Conservation (phyloP, 371 early-diverging fungal species). For the Mucor indicus region DNA sequence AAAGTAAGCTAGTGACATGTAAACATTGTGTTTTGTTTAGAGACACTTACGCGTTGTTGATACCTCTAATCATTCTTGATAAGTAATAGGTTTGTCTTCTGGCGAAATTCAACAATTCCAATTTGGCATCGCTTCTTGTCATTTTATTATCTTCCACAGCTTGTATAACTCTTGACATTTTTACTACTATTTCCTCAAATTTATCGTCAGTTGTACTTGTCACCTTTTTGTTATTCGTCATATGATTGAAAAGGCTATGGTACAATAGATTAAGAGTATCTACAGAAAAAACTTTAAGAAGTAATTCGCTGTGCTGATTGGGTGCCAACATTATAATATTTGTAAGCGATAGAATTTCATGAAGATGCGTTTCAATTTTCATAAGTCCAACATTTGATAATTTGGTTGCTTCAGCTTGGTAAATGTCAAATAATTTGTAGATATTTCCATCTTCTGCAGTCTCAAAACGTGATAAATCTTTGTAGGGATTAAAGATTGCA, state of each 20-base stretch:
- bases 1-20: constrained; percentile 4
- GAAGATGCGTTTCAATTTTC: constrained; percentile 7
- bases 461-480: constrained; percentile 11
- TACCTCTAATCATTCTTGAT: constrained; percentile 8
- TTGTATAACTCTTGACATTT: constrained; percentile 7
- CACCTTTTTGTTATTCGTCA: constrained; percentile 5
- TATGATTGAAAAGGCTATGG: constrained; percentile 7
- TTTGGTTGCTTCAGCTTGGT: constrained; percentile 12
- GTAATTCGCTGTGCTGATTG: constrained; percentile 6
- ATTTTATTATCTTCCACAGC: constrained; percentile 5
- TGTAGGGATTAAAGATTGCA: constrained; percentile 7
- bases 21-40: constrained; percentile 7
- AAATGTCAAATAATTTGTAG: constrained; percentile 13
- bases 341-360: constrained; percentile 3
- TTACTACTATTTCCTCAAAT: constrained; percentile 1
- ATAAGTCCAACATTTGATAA: constrained; percentile 10
- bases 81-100: constrained; percentile 9
- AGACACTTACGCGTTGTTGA: constrained; percentile 10
- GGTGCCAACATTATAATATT: constrained; percentile 2
- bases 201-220: constrained; percentile 10
- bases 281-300: constrained; percentile 5
- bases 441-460: constrained; percentile 13
- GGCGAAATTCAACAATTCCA: constrained; percentile 12
- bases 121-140: constrained; percentile 10
- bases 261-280: constrained; percentile 11